phyloP scores from a whole-genome alignment of 768 basidiomycete species.

The Peribolospora kevripleyi region DNA sequence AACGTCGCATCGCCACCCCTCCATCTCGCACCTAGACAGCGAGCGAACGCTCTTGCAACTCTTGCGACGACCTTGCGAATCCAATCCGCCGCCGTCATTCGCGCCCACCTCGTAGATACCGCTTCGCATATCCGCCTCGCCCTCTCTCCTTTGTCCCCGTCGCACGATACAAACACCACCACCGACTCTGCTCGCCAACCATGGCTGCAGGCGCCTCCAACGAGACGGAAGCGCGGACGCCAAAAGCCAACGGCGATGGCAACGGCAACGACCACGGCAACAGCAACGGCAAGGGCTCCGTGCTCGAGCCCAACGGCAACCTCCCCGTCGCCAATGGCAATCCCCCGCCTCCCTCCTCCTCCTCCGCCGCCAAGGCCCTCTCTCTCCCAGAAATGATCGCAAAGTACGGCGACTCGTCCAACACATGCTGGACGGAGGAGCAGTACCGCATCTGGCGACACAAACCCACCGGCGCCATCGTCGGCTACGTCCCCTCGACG shows the following conservation, averaged over 20 bases:
- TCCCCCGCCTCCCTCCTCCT: not conserved
- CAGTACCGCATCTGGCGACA: slow-evolving; percentile 8
- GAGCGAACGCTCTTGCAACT: no score
- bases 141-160: not conserved
- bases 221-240: no score
- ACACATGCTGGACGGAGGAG: slow-evolving; percentile 8
- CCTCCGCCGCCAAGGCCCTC: slow-evolving; percentile 3
- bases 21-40: no score
- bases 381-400: slow-evolving; percentile 4
- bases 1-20: no score
- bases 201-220: not conserved
- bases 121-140: not conserved
- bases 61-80: no score
- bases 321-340: no score
- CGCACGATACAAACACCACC: not conserved
- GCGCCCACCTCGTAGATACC: no score
- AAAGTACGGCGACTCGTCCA: slow-evolving; percentile 3
- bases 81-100: no score
- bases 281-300: not conserved
- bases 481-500: slow-evolving; percentile 6
- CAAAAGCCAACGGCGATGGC: no score
- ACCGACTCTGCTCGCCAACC: not conserved
- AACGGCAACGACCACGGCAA: no score
- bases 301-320: no score
- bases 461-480: slow-evolving; percentile 1